Conservation (phyloP, 2,329 filamentous ascomycete genomes). For the Cladosporium sp. region DNA sequence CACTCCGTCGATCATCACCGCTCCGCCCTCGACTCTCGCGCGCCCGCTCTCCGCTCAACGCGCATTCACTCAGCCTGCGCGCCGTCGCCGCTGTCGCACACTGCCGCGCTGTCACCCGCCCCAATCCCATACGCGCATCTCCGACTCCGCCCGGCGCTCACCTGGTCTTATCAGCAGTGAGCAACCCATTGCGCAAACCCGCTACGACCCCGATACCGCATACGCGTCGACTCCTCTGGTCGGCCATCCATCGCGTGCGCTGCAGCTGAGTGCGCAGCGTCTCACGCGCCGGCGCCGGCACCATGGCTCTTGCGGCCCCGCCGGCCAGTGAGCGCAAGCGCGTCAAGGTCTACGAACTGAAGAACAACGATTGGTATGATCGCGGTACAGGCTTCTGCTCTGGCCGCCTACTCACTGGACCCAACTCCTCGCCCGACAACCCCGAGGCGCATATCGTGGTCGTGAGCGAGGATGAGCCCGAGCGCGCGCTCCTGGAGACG, state of each 20-base stretch:
- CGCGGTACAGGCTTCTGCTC: constrained; percentile 94
- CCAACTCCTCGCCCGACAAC: constrained; percentile 53
- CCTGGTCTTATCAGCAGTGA: not conserved
- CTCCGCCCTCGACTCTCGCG: constrained; percentile 5
- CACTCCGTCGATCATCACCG: not conserved
- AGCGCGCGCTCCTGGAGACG: constrained; percentile 81
- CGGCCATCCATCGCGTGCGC: constrained; percentile 6
- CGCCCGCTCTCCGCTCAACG: not conserved
- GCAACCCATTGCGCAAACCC: not conserved
- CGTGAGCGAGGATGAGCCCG: constrained; percentile 87
- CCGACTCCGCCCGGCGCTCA: constrained; percentile 13
- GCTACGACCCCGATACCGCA: not conserved
- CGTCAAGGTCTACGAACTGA: constrained; percentile 98
- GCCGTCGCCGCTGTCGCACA: constrained; percentile 9
- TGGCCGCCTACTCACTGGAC: constrained; percentile 64
- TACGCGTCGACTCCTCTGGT: constrained; percentile 7
- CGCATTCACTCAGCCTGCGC: constrained; percentile 15
- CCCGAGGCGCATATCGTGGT: constrained; percentile 81
- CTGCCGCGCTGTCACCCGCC: constrained; percentile 11
- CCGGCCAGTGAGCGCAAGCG: constrained; percentile 56
- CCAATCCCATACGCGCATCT: constrained; percentile 8
- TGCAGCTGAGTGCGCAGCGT: constrained; percentile 14
- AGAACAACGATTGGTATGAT: constrained; percentile 99
- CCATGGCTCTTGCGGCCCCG: constrained; percentile 36
- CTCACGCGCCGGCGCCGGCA: constrained; percentile 12